A percentile compares a stretch with the other conserved stretches of the same genome.
Conservation (phyloP, 495 filamentous ascomycete species). For the Clavariopsis aquatica region DNA sequence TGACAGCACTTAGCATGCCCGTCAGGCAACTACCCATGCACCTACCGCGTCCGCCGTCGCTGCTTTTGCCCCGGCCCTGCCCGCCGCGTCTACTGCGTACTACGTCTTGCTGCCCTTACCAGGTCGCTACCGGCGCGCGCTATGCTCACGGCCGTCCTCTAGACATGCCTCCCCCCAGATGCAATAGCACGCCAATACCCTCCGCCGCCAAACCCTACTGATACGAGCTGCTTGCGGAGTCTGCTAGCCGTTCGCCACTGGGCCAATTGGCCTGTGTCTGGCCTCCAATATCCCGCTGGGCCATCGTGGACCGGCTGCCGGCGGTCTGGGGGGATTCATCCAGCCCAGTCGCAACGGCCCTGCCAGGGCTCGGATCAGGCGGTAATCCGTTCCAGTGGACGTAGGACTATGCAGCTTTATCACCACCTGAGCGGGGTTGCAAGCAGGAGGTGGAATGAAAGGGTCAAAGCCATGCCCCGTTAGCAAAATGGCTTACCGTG, state of each 20-base stretch:
- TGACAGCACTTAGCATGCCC: slow-evolving; percentile 41
- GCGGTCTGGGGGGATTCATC: slow-evolving; percentile 31
- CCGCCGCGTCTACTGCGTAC: slow-evolving; percentile 40
- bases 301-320: slow-evolving; percentile 38
- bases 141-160: slow-evolving; percentile 16
- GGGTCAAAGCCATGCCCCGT: slow-evolving; percentile 37
- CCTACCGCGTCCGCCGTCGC: slow-evolving; percentile 37
- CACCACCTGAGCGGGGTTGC: slow-evolving; percentile 38
- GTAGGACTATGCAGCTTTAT: slow-evolving; percentile 41
- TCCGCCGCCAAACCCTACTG: slow-evolving; percentile 22
- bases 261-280: slow-evolving; percentile 30
- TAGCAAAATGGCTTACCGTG: slow-evolving; percentile 26
- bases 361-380: slow-evolving; percentile 31
- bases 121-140: slow-evolving; percentile 9
- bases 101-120: slow-evolving; percentile 37
- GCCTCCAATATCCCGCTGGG: slow-evolving; percentile 19
- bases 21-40: slow-evolving; percentile 41
- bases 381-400: slow-evolving; percentile 37
- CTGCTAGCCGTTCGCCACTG: slow-evolving; percentile 31
- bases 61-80: slow-evolving; percentile 34
- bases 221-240: slow-evolving; percentile 24
- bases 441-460: slow-evolving; percentile 24
- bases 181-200: slow-evolving; percentile 32
- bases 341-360: slow-evolving; percentile 31
- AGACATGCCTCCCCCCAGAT: slow-evolving; percentile 17